These are phyloP conservation scores for Vanrija sp. DNA, from an alignment of 1,284 basidiomycete genomes.

Conservation along the genomic window DNA sequence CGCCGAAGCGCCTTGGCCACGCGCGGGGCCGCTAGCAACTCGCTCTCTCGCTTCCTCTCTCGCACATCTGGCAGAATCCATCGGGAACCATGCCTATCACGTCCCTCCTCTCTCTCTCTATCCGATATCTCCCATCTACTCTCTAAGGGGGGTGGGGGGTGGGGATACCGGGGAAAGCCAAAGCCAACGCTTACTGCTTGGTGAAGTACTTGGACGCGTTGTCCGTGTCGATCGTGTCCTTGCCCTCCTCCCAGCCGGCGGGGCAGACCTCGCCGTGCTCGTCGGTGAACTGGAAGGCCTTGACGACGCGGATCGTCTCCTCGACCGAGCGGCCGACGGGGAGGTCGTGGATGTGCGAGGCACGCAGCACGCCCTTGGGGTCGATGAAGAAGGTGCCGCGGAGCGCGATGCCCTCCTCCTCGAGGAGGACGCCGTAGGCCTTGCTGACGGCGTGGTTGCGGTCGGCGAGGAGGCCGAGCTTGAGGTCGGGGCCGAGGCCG, in stretches of 20 bases:
- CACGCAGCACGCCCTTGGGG: constrained; percentile 71
- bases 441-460: constrained; percentile 50
- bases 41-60: too few relatives aligned
- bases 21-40: too few relatives aligned
- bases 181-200: constrained; percentile 41
- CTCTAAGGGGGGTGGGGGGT: constrained; percentile 5
- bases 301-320: constrained; percentile 79
- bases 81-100: too few relatives aligned
- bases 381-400: constrained; percentile 86
- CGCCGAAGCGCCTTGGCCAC: too few relatives aligned
- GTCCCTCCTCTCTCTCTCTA: background rate
- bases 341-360: constrained; percentile 66
- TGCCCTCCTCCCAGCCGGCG: constrained; percentile 64
- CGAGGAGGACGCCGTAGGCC: constrained; percentile 78
- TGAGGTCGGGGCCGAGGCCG: constrained; percentile 79
- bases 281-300: constrained; percentile 77
- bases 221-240: constrained; percentile 40
- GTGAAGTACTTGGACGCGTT: constrained; percentile 71
- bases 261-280: constrained; percentile 87
- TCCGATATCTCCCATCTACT: constrained; percentile 3
- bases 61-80: too few relatives aligned
- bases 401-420: constrained; percentile 77
- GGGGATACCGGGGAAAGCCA: background rate
- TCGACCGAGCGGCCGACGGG: constrained; percentile 87
- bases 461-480: constrained; percentile 61